Evolutionary conservation across 805 yeast genomes (phyloP).

Genomic region (Torulaspora delbrueckii): DNA sequence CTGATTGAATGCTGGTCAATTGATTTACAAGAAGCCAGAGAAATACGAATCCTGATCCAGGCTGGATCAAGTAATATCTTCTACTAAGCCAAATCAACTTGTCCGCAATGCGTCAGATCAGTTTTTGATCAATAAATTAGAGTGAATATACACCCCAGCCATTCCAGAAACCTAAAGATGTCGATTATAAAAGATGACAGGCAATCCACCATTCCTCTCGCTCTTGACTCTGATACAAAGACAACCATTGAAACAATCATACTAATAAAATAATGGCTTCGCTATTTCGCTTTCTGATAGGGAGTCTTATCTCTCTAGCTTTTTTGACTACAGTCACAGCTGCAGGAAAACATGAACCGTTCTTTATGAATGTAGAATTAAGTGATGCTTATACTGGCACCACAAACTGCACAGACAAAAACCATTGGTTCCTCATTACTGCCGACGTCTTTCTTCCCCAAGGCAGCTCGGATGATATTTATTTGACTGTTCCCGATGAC

Average conservation of each 20-base stretch:
- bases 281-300: conserved; percentile 4
- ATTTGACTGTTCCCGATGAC: conserved; percentile 24
- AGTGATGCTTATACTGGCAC: conserved; percentile 24
- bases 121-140: not conserved
- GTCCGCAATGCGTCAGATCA: no score
- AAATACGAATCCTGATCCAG: not conserved
- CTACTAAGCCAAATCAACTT: not conserved
- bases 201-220: not conserved
- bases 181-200: not conserved
- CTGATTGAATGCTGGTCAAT: conserved; percentile 2
- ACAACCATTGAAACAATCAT: not conserved
- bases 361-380: conserved; percentile 22
- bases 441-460: conserved; percentile 25
- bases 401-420: conserved; percentile 22
- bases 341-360: conserved; percentile 6
- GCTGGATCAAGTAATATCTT: conserved; percentile 2
- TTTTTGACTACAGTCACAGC: conserved; percentile 6
- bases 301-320: conserved; percentile 5
- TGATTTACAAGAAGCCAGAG: not conserved
- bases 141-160: not conserved
- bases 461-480: conserved; percentile 19
- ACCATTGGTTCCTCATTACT: conserved; percentile 29
- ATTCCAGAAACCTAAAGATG: not conserved
- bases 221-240: not conserved
- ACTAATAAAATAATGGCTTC: not conserved